These are phyloP conservation scores for Gossypium herbaceum DNA, from an alignment of 345 rosid species.

Conservation along the genomic window DNA sequence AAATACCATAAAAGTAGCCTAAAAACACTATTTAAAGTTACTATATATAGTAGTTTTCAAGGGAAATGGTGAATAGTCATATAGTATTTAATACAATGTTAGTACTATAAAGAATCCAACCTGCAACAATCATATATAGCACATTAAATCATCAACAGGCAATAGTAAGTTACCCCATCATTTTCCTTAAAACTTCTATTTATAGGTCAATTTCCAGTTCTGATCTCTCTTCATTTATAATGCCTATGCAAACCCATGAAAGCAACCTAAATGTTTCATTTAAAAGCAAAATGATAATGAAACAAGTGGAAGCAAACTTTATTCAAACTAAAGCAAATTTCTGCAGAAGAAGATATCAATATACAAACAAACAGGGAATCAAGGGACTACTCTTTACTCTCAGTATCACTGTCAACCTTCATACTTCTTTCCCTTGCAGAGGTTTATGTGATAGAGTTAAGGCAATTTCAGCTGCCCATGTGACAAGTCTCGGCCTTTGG, in stretches of 20 bases:
- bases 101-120: background rate
- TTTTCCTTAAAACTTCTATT: background rate
- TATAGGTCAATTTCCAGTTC: background rate
- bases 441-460: background rate
- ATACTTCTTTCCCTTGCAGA: background rate
- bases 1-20: background rate
- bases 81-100: background rate
- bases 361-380: background rate
- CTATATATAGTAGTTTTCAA: background rate
- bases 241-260: background rate
- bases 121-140: constrained; percentile 4
- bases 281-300: background rate
- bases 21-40: background rate
- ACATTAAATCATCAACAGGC: background rate
- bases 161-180: background rate
- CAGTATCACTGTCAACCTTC: background rate
- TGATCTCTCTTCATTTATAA: background rate
- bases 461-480: background rate
- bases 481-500: background rate
- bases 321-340: background rate
- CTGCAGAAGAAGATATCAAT: background rate
- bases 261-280: background rate
- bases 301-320: background rate
- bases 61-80: background rate
- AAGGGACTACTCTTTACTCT: background rate